These are phyloP conservation scores for Psilocybe cubensis DNA, from an alignment of 768 basidiomycete species.

Conservation along the genomic window DNA sequence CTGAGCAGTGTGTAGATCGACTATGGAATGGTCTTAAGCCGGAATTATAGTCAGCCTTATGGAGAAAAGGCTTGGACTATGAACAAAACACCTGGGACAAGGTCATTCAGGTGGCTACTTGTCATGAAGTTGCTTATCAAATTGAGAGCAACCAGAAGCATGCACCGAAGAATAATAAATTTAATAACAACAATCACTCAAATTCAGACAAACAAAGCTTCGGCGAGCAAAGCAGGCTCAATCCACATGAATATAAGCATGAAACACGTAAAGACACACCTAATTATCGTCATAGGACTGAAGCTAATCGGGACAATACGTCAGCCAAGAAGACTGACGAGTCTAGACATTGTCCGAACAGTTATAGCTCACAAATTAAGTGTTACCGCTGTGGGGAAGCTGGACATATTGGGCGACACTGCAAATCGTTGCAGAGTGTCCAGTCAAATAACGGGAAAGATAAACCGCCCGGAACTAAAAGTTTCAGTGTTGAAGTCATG, in stretches of 20 bases:
- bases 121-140: not conserved
- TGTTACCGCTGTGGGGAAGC: not conserved
- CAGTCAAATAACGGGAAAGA: not conserved
- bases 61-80: slow-evolving; percentile 27
- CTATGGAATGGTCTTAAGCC: slow-evolving; percentile 35
- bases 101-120: not conserved
- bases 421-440: not conserved
- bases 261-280: not conserved
- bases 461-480: not conserved
- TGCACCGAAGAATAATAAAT: not conserved
- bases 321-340: no score
- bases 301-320: no score
- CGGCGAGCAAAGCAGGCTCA: no score
- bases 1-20: slow-evolving; percentile 30
- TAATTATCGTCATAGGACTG: no score
- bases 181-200: not conserved
- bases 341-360: no score
- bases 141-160: not conserved
- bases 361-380: not conserved
- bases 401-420: not conserved
- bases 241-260: no score
- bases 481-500: not conserved
- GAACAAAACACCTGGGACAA: slow-evolving; percentile 27
- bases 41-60: slow-evolving; percentile 32
- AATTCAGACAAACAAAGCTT: not conserved